Base-by-base conservation (phyloP, 257 asterid genomes). In the Solanum chiquidenum region DNA sequence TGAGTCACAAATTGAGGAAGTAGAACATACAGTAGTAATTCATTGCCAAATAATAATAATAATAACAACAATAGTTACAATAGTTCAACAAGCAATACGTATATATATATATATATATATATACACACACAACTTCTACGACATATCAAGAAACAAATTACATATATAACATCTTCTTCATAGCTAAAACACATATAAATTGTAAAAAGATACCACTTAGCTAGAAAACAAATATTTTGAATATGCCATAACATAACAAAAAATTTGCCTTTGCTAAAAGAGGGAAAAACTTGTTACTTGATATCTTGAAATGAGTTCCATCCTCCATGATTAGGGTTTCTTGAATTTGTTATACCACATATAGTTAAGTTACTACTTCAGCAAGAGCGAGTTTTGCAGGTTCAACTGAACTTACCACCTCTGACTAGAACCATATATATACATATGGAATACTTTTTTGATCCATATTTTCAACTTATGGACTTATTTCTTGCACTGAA, bases 401-500 rank as follows among this genome's bases (percentile, higher is more conserved):
- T 82, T 49, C 31, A 49, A 49, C 44, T 31, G 86, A 49, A 49
- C 33, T 12, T 5, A 13, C 5, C 10, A 16, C 25, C 46, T 80
- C 5, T 3, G 25, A 18, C 42, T 16, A 35, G 42, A 46, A 29
- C 1, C 0, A 80, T 31, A 29, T 46, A 49, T 46, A 49, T 0
- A 49, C 40, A 46, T 5, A 29, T 12, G n/a, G 2, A 77, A 1
- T 8, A 23, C 23, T 42, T 42, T 38, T 49, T 44, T 52, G 9
- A 82, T 82, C 37, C 16, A 80, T 4, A 3, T 46, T 4, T 64
- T 76, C 27, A 35, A 25, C 27, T 46, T 66, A 66, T 21, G 87
- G 29, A 83, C 31, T 55, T 58, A 89, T 87, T 90, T 66, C 86
- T 77, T 86, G 93, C 69, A 92, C 91, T 4, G 83, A 40, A 84